phyloP scores from a whole-genome alignment of 106 monocot species.

The Dendrobium officinale region DNA sequence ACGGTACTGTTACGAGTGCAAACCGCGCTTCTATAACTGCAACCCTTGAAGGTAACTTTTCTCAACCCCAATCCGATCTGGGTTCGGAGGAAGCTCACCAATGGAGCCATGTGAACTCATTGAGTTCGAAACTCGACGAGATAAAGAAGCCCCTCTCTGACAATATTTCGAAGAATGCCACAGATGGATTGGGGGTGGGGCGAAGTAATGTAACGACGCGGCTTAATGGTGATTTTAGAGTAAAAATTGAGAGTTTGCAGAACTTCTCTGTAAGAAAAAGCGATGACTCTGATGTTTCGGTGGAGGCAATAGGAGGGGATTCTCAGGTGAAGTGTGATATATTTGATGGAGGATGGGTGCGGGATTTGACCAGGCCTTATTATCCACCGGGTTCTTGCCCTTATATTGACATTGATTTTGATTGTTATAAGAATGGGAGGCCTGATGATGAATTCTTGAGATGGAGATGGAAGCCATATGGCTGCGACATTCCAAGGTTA shows the following conservation, averaged over 20 bases:
- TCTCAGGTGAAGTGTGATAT: slow-evolving; percentile 47
- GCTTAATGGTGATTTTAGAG: neutral
- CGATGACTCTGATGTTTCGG: neutral
- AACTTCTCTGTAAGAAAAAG: neutral
- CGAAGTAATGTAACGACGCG: neutral
- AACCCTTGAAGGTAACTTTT: neutral
- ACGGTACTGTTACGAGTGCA: neutral
- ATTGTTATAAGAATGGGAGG: slow-evolving; percentile 78
- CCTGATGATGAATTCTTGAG: slow-evolving; percentile 63
- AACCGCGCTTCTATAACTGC: neutral
- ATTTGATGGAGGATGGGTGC: slow-evolving; percentile 73
- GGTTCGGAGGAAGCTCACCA: neutral
- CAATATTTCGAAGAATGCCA: neutral
- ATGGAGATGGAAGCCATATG: slow-evolving; percentile 85
- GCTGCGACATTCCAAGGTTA: slow-evolving; percentile 70
- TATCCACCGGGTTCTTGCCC: slow-evolving; percentile 37
- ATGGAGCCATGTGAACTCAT: neutral
- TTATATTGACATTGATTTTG: slow-evolving; percentile 33
- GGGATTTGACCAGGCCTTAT: slow-evolving; percentile 45
- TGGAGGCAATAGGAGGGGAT: neutral
- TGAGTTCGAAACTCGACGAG: neutral
- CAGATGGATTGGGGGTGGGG: neutral
- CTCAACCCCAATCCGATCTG: neutral
- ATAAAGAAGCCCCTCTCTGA: neutral
- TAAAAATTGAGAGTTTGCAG: neutral